These are phyloP conservation scores for Pisolithus tinctorius DNA, from an alignment of 768 basidiomycete genomes.

Conservation along the genomic window DNA sequence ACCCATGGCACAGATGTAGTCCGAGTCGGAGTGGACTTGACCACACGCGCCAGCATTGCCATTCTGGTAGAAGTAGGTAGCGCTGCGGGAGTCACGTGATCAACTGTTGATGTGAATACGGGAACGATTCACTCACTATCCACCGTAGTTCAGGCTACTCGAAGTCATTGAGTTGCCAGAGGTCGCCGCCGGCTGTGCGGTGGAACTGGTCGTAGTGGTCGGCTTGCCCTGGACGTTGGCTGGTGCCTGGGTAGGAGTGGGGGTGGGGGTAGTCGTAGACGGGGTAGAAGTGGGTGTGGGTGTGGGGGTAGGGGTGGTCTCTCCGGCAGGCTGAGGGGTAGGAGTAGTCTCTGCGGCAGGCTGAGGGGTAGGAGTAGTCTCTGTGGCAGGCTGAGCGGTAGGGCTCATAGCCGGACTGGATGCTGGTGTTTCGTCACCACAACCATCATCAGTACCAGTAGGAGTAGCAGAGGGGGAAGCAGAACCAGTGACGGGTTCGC, in stretches of 20 bases:
- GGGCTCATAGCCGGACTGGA: conserved; percentile 8
- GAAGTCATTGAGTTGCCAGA: neutral
- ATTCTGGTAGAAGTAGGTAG: conserved; percentile 64
- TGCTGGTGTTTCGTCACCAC: conserved; percentile 25
- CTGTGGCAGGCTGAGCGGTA: conserved; percentile 7
- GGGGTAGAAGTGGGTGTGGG: conserved; percentile 8
- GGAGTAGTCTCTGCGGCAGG: conserved; percentile 7
- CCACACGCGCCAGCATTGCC: conserved; percentile 82
- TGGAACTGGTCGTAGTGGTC: neutral
- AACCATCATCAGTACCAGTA: conserved; percentile 25
- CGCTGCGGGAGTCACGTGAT: conserved; percentile 29
- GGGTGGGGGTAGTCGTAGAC: neutral
- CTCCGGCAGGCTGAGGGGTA: neutral
- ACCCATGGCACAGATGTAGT: conserved; percentile 60
- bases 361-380: conserved; percentile 10
- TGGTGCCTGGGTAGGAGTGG: neutral
- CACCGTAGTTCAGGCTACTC: neutral
- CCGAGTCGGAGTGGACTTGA: conserved; percentile 44
- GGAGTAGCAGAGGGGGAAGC: conserved; percentile 18
- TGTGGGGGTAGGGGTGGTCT: conserved; percentile 5
- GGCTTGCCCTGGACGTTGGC: neutral
- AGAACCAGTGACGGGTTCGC: conserved; percentile 11
- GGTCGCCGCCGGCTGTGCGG: neutral
- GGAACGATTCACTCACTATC: neutral
- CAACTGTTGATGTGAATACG: neutral